Evolutionary conservation across 2,329 filamentous ascomycete species (phyloP).

Genomic region (Botryosphaeria dothidea): DNA sequence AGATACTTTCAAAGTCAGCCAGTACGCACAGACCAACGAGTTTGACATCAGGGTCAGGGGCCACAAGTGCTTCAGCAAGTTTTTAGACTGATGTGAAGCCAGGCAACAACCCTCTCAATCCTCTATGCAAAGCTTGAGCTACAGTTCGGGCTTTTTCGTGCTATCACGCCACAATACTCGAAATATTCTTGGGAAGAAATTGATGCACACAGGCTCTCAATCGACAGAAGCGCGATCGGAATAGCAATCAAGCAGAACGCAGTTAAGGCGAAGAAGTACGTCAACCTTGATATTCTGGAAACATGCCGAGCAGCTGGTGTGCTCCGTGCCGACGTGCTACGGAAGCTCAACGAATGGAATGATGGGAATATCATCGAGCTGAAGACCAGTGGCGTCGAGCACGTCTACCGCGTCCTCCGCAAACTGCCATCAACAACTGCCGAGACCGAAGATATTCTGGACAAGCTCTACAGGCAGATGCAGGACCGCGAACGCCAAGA

Average conservation of each 20-base stretch:
- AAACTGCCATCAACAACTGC: conserved; percentile 45
- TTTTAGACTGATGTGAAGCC: conserved; percentile 30
- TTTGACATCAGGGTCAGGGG: conserved; percentile 53
- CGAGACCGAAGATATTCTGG: conserved; percentile 49
- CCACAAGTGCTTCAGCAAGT: conserved; percentile 21
- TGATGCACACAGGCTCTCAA: conserved; percentile 34
- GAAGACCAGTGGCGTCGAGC: conserved; percentile 53
- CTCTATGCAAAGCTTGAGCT: conserved; percentile 64
- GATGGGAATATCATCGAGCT: conserved; percentile 53
- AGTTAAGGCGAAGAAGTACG: conserved; percentile 44
- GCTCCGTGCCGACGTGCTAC: conserved; percentile 51
- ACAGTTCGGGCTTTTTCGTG: conserved; percentile 57
- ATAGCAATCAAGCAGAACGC: conserved; percentile 47
- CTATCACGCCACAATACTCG: conserved; percentile 59
- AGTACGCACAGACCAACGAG: conserved; percentile 47
- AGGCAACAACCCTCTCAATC: conserved; percentile 48
- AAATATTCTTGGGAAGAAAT: conserved; percentile 51
- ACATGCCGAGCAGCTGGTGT: conserved; percentile 37
- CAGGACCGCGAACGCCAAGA: conserved; percentile 56
- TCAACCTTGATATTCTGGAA: conserved; percentile 52
- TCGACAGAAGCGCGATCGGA: conserved; percentile 45
- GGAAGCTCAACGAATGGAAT: conserved; percentile 57
- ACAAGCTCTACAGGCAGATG: conserved; percentile 54
- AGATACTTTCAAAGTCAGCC: conserved; percentile 49
- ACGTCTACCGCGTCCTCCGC: conserved; percentile 55